Evolutionary conservation across 2,329 filamentous ascomycete species (phyloP), one percentile per base, ranked within the genome.

Genomic region (Hypoxylon sp.): DNA sequence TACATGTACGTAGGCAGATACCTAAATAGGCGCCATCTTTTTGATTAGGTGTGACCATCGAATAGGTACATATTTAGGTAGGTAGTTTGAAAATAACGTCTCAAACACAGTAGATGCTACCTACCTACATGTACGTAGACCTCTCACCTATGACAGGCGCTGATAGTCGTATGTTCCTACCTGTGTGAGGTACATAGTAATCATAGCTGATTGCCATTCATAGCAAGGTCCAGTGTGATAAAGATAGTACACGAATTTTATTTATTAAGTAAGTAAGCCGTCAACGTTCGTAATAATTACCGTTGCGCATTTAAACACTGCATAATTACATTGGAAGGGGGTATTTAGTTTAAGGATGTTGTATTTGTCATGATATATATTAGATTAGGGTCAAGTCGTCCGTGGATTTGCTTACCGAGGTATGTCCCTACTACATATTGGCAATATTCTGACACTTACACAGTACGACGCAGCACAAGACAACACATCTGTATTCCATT

Each of bases 401-500:
- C 39, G 5, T 44, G 58, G 29, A 33, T 62, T 31, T 22, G 11
- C 39, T 42, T 33, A 19, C 17, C 39, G 5, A 52, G 10, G 29
- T 24, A 46, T 33, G 14, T 17, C n/a, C n/a, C 46, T 26, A 44
- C 33, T 5, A 54, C 5, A 24, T 10, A 51, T 19, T 50, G 17
- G 11, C 42, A 24, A 10, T 50, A 55, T 53, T 57, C 33, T 50
- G 13, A 42, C 22, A 58, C 46, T 69, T 56, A 50, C 44, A 68
- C 48, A 37, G 54, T 55, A 53, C 54, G 8, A 70, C 58, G 57
- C 24, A 56, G 35, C 61, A 70, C 68, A 61, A 62, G 50, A 70
- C 68, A 70, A 37, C 68, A 37, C 65, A 70, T 61, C 26, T 54
- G 68, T 70, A 60, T 68, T 61, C 54, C 68, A 54, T 61, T 13